Evolutionary conservation across 2,329 filamentous ascomycete genomes (phyloP).

Genomic region (Cryoendolithus antarcticus): DNA sequence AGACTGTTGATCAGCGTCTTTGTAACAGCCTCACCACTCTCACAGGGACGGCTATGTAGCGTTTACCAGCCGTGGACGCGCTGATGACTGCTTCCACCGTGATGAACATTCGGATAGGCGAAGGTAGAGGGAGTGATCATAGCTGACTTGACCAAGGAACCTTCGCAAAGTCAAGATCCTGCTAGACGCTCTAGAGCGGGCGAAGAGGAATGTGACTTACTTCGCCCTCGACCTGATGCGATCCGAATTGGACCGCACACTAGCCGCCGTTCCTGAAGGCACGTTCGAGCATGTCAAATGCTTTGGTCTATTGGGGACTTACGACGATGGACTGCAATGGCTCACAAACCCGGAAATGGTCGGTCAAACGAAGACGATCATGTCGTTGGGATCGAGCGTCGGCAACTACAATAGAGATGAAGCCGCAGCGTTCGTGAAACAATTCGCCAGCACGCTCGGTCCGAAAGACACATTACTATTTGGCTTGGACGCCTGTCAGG

Average conservation of each 20-base stretch:
- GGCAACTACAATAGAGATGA: conserved; percentile 73
- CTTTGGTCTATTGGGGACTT: conserved; percentile 78
- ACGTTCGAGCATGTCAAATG: conserved; percentile 63
- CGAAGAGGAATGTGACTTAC: conserved; percentile 71
- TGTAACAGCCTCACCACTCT: too few relatives aligned
- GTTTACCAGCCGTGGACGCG: too few relatives aligned
- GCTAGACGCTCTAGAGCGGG: conserved; percentile 67
- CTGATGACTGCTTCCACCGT: too few relatives aligned
- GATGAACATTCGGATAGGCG: too few relatives aligned
- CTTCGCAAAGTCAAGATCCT: conserved; percentile 84
- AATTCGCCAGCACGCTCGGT: conserved; percentile 59
- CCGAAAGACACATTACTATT: conserved; percentile 65
- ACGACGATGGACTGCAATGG: conserved; percentile 87
- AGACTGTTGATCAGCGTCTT: too few relatives aligned
- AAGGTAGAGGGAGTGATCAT: too few relatives aligned
- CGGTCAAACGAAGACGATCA: conserved; percentile 58
- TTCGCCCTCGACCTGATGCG: conserved; percentile 82
- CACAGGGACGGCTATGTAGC: too few relatives aligned
- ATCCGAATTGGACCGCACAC: conserved; percentile 70
- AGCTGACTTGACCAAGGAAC: conserved; percentile 47
- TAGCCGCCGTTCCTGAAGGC: conserved; percentile 60
- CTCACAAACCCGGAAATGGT: conserved; percentile 54
- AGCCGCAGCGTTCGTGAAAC: conserved; percentile 60
- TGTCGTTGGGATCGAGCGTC: conserved; percentile 69
- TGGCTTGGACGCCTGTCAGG: conserved; percentile 70